A percentile compares a stretch with the other conserved stretches of the same genome.
Conservation (phyloP, 1,139 yeast genomes). For the Lodderomyces parapsilosis region DNA sequence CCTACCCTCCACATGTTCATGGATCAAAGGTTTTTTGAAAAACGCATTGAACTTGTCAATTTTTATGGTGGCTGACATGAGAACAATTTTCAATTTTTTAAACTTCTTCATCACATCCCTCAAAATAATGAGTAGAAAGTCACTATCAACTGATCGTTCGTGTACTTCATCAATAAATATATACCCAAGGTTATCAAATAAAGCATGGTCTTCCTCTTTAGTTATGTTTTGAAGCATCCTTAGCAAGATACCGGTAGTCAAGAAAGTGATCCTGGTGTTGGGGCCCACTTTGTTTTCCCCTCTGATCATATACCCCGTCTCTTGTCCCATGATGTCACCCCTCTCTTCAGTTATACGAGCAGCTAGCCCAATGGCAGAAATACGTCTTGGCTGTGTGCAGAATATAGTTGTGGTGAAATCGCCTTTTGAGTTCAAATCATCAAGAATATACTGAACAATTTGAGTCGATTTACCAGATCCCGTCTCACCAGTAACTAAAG, state of each 20-base stretch:
- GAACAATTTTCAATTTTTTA: constrained; percentile 62
- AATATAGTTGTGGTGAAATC: constrained; percentile 60
- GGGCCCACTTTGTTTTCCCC: constrained; percentile 74
- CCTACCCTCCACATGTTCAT: constrained; percentile 84
- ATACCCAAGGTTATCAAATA: constrained; percentile 59
- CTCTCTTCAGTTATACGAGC: constrained; percentile 90
- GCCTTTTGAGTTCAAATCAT: constrained; percentile 48
- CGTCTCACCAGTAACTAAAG: constrained; percentile 91
- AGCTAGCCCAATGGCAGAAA: constrained; percentile 91
- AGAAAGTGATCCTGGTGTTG: constrained; percentile 73
- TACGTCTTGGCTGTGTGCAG: constrained; percentile 95
- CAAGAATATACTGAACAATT: constrained; percentile 84
- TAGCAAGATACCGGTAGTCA: constrained; percentile 89
- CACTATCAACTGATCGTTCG: constrained; percentile 90
- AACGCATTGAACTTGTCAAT: constrained; percentile 64
- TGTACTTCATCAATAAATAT: constrained; percentile 94
- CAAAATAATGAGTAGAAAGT: constrained; percentile 74
- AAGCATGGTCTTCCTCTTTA: constrained; percentile 10
- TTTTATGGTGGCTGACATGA: constrained; percentile 96
- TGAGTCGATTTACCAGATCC: constrained; percentile 97
- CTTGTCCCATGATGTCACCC: constrained; percentile 62
- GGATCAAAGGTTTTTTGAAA: constrained; percentile 49
- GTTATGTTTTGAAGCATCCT: constrained; percentile 66
- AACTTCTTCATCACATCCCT: constrained; percentile 52
- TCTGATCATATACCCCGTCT: constrained; percentile 86